A percentile compares a stretch with the other conserved stretches of the same genome.
Conservation (phyloP, 1,284 basidiomycete genomes). For the Cryptococcus sp. region DNA sequence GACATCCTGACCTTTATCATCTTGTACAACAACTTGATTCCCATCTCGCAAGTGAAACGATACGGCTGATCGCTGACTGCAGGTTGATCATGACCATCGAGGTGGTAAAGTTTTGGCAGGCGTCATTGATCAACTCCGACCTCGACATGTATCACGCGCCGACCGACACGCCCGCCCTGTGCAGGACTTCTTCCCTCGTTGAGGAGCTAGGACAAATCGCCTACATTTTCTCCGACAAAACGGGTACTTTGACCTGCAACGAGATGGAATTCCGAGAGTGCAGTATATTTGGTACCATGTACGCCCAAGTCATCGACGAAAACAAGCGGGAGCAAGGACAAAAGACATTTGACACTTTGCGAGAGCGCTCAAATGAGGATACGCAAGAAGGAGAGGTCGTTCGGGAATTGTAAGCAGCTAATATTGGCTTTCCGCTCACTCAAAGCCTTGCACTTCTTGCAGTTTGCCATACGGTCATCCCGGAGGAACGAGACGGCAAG, state of each 20-base stretch:
- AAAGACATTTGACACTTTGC: conserved; percentile 44
- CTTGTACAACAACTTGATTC: conserved; percentile 97
- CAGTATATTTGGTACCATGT: conserved; percentile 80
- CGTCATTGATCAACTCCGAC: conserved; percentile 93
- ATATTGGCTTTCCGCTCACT: not conserved
- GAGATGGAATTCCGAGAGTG: conserved; percentile 98
- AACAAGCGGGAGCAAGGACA: conserved; percentile 59
- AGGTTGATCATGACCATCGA: conserved; percentile 97
- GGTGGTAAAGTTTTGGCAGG: conserved; percentile 97
- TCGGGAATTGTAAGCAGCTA: conserved; percentile 60
- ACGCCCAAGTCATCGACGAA: conserved; percentile 84
- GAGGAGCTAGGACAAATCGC: conserved; percentile 95
- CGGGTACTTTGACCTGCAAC: conserved; percentile 92
- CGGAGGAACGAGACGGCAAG: conserved; percentile 79
- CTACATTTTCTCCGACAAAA: conserved; percentile 98
- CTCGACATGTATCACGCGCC: conserved; percentile 91
- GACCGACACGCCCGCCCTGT: conserved; percentile 93
- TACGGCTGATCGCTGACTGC: not conserved
- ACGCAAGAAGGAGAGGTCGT: conserved; percentile 64
- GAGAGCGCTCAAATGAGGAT: conserved; percentile 49
- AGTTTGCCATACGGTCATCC: conserved; percentile 98
- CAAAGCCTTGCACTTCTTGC: conserved; percentile 68
- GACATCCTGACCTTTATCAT: conserved; percentile 98
- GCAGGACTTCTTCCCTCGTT: conserved; percentile 92
- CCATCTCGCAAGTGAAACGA: conserved; percentile 67